Percentiles rank a stretch among this genome's conserved stretches.
These are phyloP conservation scores for Alternaria brassicae DNA, from an alignment of 2,329 filamentous ascomycete species.

Conservation along the genomic window DNA sequence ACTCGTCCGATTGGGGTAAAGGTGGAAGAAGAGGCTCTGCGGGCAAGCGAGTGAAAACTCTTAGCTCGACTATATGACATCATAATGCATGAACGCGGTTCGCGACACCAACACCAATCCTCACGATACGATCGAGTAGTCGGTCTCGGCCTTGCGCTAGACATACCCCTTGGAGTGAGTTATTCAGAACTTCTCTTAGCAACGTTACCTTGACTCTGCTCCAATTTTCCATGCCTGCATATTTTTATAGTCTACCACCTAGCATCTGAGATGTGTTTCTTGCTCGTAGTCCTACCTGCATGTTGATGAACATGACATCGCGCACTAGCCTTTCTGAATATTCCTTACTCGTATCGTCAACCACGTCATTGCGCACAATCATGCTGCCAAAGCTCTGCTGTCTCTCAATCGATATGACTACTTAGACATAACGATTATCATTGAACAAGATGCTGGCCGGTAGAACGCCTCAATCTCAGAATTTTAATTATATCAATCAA, in stretches of 20 bases:
- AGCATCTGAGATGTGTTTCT: neutral
- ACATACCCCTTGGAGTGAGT: neutral
- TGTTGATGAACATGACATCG: neutral
- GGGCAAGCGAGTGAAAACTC: constrained; percentile 9
- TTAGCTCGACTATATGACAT: constrained; percentile 9
- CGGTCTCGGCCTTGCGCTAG: neutral
- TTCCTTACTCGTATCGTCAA: neutral
- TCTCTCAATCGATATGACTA: neutral
- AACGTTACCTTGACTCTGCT: neutral
- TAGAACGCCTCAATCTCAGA: neutral
- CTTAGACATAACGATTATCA: neutral
- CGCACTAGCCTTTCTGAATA: neutral
- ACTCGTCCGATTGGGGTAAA: constrained; percentile 13
- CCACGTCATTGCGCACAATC: neutral
- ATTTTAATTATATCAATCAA: neutral
- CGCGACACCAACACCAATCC: constrained; percentile 3
- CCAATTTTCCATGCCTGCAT: neutral
- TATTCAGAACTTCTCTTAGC: neutral
- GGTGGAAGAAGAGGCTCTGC: constrained; percentile 12
- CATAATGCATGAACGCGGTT: constrained; percentile 10
- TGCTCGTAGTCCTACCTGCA: neutral
- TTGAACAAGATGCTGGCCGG: neutral
- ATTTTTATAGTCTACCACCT: neutral
- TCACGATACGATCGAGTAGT: neutral
- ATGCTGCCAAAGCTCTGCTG: neutral